Base-by-base conservation (phyloP, 495 filamentous ascomycete genomes). In the Trichoderma erinaceum region DNA sequence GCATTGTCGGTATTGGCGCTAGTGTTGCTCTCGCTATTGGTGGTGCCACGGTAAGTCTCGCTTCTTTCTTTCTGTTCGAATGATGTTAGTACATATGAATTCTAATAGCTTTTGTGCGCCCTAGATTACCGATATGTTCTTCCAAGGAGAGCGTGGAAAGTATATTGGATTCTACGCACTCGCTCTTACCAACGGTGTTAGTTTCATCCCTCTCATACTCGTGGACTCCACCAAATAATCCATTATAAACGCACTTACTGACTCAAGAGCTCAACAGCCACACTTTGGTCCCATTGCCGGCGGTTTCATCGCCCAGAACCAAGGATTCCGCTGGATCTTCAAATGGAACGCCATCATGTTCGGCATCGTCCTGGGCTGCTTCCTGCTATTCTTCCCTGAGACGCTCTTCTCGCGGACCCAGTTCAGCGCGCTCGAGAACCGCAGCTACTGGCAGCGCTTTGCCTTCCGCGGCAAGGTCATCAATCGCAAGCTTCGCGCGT, bases 351-450 rank as follows among this genome's bases (percentile, higher is more conserved):
- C 74, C 23, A 72, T 75, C 66, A 64, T 63, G 32, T 70, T 72
- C 25, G 38, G 66, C 13, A 27, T 67, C 48, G 66, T 70, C 63
- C 69, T 72, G 58, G 50, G 64, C 27, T 38, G 74, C 41, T 71
- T 69, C 38, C 61, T 75, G 58, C 70, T 75, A 43, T 70, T 71
- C 64, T 71, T 75, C 68, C 74, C 74, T 16, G 74, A 75, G 67
- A 75, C 74, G 10, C 71, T 75, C 56, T 75, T 74, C 71, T 71
- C 70, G 1, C 72, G 74, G 23, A 70, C 72, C 67, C 69, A 71
- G 3, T 63, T 58, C 43, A 65, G 61, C 23, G 67, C 68, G 35
- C 70, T 69, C 4, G 68, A 72, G 16, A 69, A 70, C 65, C 74
- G 74, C 64, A 69, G 41, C 38, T 74, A 74, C 61, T 61, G 41